A percentile compares a stretch with the other conserved stretches of the same genome.
Conservation (phyloP, 441 rosid genomes). For the Isatis lusitanica region DNA sequence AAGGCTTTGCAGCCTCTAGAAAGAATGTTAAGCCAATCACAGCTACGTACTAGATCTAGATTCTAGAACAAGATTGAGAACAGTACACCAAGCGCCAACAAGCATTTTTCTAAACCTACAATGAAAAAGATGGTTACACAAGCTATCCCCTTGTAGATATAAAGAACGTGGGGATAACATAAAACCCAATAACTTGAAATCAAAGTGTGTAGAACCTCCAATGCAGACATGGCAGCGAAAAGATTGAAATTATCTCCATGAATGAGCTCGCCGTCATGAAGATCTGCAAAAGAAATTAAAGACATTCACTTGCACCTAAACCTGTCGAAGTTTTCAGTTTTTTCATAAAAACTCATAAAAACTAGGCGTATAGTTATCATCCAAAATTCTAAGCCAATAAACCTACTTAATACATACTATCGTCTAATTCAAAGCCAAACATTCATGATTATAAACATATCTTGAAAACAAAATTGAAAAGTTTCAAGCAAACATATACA, state of each 20-base stretch:
- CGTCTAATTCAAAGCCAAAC: background rate
- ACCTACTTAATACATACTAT: background rate
- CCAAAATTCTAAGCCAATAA: background rate
- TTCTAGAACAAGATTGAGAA: too few relatives aligned
- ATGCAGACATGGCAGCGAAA: constrained; percentile 97
- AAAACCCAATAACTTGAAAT: background rate
- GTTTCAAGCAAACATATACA: background rate
- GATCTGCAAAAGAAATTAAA: constrained; percentile 48
- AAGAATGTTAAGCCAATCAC: background rate
- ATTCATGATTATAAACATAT: background rate
- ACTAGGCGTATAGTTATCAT: background rate
- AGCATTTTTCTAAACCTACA: background rate
- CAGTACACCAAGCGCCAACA: background rate
- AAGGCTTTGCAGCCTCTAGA: background rate
- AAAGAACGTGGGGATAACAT: background rate
- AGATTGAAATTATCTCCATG: constrained; percentile 97
- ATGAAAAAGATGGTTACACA: background rate
- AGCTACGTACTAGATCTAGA: too few relatives aligned
- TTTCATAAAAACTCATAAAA: background rate
- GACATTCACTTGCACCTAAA: background rate
- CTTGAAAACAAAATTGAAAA: background rate
- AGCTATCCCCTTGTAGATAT: background rate
- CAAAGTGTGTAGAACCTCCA: constrained; percentile 65
- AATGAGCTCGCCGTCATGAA: constrained; percentile 85
- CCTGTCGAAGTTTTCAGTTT: background rate